Evolutionary conservation across 176 grass and related monocot species (phyloP).

Genomic region (Pontederia crassipes): DNA sequence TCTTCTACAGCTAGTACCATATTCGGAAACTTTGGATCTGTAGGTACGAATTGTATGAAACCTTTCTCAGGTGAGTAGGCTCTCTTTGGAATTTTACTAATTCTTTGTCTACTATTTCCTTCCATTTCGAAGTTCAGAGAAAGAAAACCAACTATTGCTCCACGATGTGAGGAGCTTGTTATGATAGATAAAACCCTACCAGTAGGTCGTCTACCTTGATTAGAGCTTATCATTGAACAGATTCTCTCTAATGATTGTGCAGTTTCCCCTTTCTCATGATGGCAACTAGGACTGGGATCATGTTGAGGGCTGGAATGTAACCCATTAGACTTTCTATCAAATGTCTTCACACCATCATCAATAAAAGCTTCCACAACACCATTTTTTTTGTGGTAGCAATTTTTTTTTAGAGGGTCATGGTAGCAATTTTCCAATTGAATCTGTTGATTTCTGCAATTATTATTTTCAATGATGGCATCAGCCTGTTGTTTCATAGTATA

Average conservation of each 20-base stretch:
- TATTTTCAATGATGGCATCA: constrained; percentile 26
- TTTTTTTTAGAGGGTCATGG: constrained; percentile 20
- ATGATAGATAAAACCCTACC: constrained; percentile 72
- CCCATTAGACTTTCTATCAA: constrained; percentile 27
- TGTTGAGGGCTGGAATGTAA: constrained; percentile 24
- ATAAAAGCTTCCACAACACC: constrained; percentile 62
- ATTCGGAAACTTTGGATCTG: constrained; percentile 66
- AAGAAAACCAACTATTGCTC: constrained; percentile 77
- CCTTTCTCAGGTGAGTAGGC: constrained; percentile 19
- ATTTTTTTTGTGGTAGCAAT: constrained; percentile 48
- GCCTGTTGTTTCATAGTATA: constrained; percentile 29
- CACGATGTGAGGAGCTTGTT: constrained; percentile 57
- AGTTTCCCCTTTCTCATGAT: constrained; percentile 33
- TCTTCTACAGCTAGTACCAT: constrained; percentile 48
- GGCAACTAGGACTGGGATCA: constrained; percentile 14
- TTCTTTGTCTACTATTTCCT: constrained; percentile 32
- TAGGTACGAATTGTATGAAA: constrained; percentile 44
- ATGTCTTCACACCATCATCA: constrained; percentile 7
- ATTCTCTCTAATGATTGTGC: constrained; percentile 59
- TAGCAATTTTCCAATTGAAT: constrained; percentile 28
- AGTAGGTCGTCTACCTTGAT: constrained; percentile 65
- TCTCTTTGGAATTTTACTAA: constrained; percentile 20
- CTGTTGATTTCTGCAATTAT: constrained; percentile 28
- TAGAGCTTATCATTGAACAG: constrained; percentile 47
- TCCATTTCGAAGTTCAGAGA: constrained; percentile 39